Base-by-base conservation (phyloP, 2,329 filamentous ascomycete genomes). In the Aspergillus sp. region DNA sequence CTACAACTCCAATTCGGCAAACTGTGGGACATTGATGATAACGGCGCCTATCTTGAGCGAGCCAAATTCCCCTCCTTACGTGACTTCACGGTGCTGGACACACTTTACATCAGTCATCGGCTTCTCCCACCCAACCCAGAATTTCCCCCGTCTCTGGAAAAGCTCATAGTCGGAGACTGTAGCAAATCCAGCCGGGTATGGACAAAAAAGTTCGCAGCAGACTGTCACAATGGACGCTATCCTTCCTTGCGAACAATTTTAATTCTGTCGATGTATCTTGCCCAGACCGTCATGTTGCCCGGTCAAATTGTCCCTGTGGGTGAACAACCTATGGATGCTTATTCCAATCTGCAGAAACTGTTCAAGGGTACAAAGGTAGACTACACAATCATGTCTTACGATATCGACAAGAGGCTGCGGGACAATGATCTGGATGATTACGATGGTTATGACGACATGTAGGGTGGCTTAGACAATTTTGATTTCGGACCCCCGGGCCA, bases 101-200 rank as follows among this genome's bases (percentile, higher is more conserved):
- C 9, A 3, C 45, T 65, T 40, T 2, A 30, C 9, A 36, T 65
- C 16, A 50, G 53, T 22, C 59, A 65, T 14, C 51, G 52, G 6
- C 22, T 56, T n/a, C 60, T 66, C 22, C 55, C 62, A n/a, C 8
- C 40, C 11, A 54, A 59, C 20, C 63, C 64, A 16, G 32, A 55
- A 45, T 60, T 66, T 22, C 52, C 59, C 2, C 24, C 47, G 2
- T 54, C 58, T 1, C 26, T 66, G 2, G 30, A 58, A 40, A 38
- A 4, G 9, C 58, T 65, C 8, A 8, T 40, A 1, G 54, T 65
- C 40, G 52, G 54, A 8, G 57, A 65, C 51, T 63, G 60, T 53
- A 63, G 60, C 43, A 50, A 52, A 1, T 61, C 63, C 14, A 53
- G 62, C 32, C 47, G 48, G 2, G 53, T 60, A 2, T 45, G 61